These are phyloP conservation scores for Aspergillus haitiensis DNA, from an alignment of 495 filamentous ascomycete species.

Conservation along the genomic window DNA sequence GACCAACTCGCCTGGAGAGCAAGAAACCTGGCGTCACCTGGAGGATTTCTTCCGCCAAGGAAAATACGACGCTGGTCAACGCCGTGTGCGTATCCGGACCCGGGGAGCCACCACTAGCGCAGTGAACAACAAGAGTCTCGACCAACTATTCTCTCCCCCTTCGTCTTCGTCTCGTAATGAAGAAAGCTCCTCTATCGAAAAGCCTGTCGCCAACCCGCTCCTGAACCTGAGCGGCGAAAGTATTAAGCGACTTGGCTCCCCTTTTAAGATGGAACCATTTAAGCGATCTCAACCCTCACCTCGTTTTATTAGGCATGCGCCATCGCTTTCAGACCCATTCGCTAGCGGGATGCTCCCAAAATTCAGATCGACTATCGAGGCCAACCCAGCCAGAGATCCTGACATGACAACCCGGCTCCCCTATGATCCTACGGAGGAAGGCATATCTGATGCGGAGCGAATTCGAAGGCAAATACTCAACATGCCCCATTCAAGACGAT, in stretches of 20 bases:
- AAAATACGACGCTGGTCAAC: constrained; percentile 45
- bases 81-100: constrained; percentile 51
- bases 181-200: constrained; percentile 26
- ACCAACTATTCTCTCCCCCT: constrained; percentile 52
- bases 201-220: constrained; percentile 32
- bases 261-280: constrained; percentile 45
- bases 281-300: constrained; percentile 33
- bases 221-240: constrained; percentile 39
- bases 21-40: constrained; percentile 48
- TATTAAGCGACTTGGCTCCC: constrained; percentile 53
- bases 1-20: constrained; percentile 47
- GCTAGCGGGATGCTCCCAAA: constrained; percentile 30
- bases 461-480: constrained; percentile 49
- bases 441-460: constrained; percentile 49
- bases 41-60: constrained; percentile 50
- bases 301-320: constrained; percentile 37
- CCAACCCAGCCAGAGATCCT: constrained; percentile 8
- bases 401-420: constrained; percentile 25
- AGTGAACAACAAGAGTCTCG: constrained; percentile 39
- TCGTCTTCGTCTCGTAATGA: constrained; percentile 42
- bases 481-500: constrained; percentile 39
- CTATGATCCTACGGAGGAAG: constrained; percentile 41
- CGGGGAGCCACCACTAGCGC: constrained; percentile 52
- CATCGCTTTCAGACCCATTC: constrained; percentile 48
- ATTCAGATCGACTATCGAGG: constrained; percentile 6